Evolutionary conservation across 371 early-diverging fungal genomes (phyloP), one percentile per base, ranked within the genome.

Genomic region (Conidiobolus incongruus): DNA sequence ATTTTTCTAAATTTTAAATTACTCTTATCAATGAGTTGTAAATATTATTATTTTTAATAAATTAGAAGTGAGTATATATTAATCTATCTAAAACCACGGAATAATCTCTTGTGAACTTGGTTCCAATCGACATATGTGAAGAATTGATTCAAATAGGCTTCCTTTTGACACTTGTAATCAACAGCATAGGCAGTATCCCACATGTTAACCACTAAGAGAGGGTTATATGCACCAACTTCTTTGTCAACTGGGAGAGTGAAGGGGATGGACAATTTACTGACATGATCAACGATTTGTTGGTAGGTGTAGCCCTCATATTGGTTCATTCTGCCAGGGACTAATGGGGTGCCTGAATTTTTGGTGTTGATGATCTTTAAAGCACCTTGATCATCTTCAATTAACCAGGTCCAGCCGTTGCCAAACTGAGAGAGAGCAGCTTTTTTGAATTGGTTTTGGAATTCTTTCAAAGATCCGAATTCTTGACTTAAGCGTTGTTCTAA

Each of bases 401-500:
- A 43, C 43, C 43, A 43, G 33, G 20, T 19, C 43, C 43, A 43
- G 22, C 43, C 43, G 15, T 43, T 43, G 12, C 43, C 30, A 22
- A 43, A 43, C 15, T 33, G 13, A 33, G 19, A 11, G 31, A 17
- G 20, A 3, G 43, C 26, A 11, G 35, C 30, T 3, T 8, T 34
- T n/a, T 33, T 29, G n/a, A 43, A 33, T 29, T 43, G 30, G 8
- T 20, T 7, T 21, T 43, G 43, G 20, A 43, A 43, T 4, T 19
- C 22, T 21, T 43, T 7, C 23, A 43, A 19, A 13, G 43, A 43
- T 8, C 43, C 43, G 20, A 43, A 43, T 19, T 10, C 15, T 21
- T 11, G 10, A 30, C 8, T 19, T n/a, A 43, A 4, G 5, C n/a
- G 15, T 6, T 29, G 2, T 17, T 29, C 15, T 21, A 43, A 43